These are phyloP conservation scores for Eucalyptus brandiana DNA, from an alignment of 345 rosid species.

Conservation along the genomic window DNA sequence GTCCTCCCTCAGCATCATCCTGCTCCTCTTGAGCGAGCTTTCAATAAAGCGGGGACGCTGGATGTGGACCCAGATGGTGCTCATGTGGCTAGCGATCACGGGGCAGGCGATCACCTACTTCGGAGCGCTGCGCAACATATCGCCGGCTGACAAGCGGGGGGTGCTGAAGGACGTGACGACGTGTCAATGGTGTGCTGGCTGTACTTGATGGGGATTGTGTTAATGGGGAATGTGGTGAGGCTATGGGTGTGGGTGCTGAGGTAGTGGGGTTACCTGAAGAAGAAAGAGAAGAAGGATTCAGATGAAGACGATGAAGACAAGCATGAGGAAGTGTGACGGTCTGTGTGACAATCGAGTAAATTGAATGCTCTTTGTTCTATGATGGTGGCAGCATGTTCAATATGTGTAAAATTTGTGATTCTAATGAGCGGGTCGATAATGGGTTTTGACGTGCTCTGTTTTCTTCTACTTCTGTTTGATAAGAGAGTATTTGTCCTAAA, in stretches of 20 bases:
- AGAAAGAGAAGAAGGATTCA: neutral
- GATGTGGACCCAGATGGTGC: too few species aligned
- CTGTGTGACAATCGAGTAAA: neutral
- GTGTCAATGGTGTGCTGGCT: neutral
- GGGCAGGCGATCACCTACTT: neutral
- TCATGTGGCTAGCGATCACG: too few species aligned
- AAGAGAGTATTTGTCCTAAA: neutral
- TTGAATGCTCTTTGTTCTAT: too few species aligned
- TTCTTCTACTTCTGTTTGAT: neutral
- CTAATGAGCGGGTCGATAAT: neutral
- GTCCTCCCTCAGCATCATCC: too few species aligned
- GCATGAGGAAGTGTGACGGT: neutral
- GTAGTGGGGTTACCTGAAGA: neutral
- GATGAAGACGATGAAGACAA: neutral
- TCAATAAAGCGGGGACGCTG: too few species aligned
- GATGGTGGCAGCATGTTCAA: neutral
- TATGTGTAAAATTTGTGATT: neutral
- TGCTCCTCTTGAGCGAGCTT: too few species aligned
- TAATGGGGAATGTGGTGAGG: neutral
- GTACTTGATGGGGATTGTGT: neutral
- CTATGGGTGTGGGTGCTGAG: neutral
- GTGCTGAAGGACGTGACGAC: neutral
- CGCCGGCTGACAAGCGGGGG: neutral
- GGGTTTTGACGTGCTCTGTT: neutral
- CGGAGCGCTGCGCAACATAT: neutral